Evolutionary conservation across 345 rosid genomes (phyloP).

Genomic region (Hibiscus syriacus): DNA sequence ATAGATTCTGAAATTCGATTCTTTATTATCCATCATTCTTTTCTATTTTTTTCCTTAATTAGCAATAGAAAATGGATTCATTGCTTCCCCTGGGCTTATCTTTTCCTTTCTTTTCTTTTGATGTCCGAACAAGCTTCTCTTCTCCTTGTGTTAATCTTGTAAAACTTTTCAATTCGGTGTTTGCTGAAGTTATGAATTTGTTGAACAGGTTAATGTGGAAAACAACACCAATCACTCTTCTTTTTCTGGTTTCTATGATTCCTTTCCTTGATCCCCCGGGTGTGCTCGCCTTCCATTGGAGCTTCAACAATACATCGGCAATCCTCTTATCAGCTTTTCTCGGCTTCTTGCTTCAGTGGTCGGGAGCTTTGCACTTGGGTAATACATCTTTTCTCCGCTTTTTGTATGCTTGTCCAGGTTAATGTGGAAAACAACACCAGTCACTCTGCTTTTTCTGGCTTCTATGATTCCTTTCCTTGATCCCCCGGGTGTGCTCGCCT

Average conservation of each 20-base stretch:
- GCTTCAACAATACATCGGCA: constrained; percentile 40
- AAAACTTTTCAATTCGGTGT: neutral
- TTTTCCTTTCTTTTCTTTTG: neutral
- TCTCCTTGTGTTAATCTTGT: neutral
- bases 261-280: constrained; percentile 94
- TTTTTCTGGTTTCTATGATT: constrained; percentile 71
- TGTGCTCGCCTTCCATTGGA: constrained; percentile 67
- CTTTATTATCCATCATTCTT: neutral
- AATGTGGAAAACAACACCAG: constrained; percentile 97
- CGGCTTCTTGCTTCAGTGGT: constrained; percentile 98
- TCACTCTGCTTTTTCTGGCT: constrained; percentile 75
- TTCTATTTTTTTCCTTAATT: too few relatives aligned
- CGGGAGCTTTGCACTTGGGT: constrained; percentile 96
- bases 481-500: constrained; percentile 77
- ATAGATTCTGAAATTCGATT: neutral
- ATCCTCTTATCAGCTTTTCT: constrained; percentile 73
- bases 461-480: constrained; percentile 83
- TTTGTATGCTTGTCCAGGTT: too few relatives aligned
- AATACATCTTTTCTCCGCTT: too few relatives aligned
- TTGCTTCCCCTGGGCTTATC: neutral
- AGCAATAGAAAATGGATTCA: neutral
- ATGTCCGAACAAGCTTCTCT: neutral
- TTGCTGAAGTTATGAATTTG: constrained; percentile 3
- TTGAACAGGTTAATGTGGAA: constrained; percentile 89
- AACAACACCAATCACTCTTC: constrained; percentile 85